A percentile compares a stretch with the other conserved stretches of the same genome.
These are phyloP conservation scores for Lojkania enalia DNA, from an alignment of 2,329 filamentous ascomycete species.

Conservation along the genomic window DNA sequence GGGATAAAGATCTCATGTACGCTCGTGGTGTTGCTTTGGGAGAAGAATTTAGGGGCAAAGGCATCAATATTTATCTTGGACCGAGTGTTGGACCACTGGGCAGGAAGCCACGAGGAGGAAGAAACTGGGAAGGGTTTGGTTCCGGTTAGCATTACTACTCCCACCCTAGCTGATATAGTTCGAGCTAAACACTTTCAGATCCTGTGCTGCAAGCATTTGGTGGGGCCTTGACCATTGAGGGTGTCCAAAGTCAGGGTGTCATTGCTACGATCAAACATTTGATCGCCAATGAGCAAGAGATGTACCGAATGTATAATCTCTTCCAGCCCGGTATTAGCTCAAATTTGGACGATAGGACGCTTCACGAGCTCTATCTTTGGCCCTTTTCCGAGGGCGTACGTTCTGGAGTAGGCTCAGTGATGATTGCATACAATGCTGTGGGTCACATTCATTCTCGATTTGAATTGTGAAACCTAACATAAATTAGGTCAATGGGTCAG, in stretches of 20 bases:
- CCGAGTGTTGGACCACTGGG: constrained; percentile 73
- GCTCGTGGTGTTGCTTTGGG: constrained; percentile 69
- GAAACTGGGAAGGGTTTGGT: constrained; percentile 76
- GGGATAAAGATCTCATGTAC: constrained; percentile 72
- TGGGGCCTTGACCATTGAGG: constrained; percentile 74
- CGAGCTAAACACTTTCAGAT: no score
- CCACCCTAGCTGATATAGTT: no score
- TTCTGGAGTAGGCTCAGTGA: constrained; percentile 76
- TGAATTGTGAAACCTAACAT: constrained; percentile 19
- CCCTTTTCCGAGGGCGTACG: constrained; percentile 79
- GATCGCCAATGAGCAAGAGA: constrained; percentile 72
- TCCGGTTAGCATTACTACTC: no score
- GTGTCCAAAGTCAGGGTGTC: constrained; percentile 72
- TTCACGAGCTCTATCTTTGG: constrained; percentile 83
- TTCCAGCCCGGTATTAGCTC: constrained; percentile 43
- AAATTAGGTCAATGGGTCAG: constrained; percentile 54
- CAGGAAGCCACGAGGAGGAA: constrained; percentile 63
- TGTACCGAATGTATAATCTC: constrained; percentile 51
- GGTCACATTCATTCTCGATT: constrained; percentile 6
- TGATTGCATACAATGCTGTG: constrained; percentile 72
- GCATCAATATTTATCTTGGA: constrained; percentile 71
- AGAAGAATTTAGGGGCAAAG: constrained; percentile 72
- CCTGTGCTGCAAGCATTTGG: constrained; percentile 74
- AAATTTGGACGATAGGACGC: constrained; percentile 75
- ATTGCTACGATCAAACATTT: constrained; percentile 73